Evolutionary conservation across 225 moss, liverwort and hornwort species (phyloP).

Genomic region (Physcomitrellopsis africana): DNA sequence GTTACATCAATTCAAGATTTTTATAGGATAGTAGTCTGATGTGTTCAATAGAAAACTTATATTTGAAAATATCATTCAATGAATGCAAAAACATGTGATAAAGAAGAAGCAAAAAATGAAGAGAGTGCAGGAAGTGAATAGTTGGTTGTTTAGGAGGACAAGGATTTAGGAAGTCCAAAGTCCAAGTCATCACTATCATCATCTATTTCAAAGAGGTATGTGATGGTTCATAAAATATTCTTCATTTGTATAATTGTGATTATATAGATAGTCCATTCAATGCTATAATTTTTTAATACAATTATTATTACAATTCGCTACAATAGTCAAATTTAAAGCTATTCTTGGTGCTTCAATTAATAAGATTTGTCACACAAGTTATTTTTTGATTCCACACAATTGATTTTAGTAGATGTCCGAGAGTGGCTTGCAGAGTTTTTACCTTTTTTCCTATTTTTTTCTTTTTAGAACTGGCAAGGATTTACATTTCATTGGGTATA

Average conservation of each 20-base stretch:
- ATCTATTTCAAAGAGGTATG: conserved; percentile 51
- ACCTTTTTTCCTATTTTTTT: no score
- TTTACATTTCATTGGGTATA: no score
- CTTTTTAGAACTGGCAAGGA: no score
- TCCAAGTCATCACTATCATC: conserved; percentile 59
- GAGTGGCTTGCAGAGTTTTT: no score
- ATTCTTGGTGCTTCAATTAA: no score
- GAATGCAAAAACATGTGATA: conserved; percentile 54
- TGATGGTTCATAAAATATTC: conserved; percentile 6
- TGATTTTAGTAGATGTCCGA: no score
- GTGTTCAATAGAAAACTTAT: conserved; percentile 8
- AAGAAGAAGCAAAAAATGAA: conserved; percentile 92
- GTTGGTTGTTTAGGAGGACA: conserved; percentile 90
- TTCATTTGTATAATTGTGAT: background rate
- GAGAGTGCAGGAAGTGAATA: conserved; percentile 94
- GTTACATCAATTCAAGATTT: background rate
- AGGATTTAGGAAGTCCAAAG: conserved; percentile 57
- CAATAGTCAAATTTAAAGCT: no score
- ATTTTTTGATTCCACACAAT: no score
- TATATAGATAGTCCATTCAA: no score
- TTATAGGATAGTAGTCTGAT: background rate
- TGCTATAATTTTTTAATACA: no score
- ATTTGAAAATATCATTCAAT: conserved; percentile 15
- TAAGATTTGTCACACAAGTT: no score
- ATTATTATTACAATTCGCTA: no score